phyloP scores from a whole-genome alignment of 176 grass and related monocot genomes.

The Lolium multiflorum region DNA sequence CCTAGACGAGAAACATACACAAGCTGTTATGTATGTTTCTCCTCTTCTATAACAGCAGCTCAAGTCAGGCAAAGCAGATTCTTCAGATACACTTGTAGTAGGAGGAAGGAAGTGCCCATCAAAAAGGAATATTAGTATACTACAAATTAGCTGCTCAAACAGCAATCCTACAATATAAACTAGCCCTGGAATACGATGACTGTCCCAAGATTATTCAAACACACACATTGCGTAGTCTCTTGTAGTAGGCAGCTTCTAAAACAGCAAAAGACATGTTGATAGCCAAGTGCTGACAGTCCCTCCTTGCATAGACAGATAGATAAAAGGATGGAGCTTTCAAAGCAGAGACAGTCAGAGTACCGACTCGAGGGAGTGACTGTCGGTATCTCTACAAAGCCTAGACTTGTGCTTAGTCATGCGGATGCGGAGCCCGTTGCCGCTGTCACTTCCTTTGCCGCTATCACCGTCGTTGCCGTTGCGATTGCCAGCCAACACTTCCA shows the following conservation, averaged over 20 bases:
- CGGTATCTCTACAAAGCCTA: neutral
- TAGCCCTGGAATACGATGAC: neutral
- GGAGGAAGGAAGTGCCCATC: too few species aligned
- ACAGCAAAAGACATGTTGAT: neutral
- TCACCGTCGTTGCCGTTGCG: neutral
- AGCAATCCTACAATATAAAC: neutral
- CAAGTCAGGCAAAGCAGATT: too few species aligned
- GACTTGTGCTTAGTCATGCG: constrained; percentile 10
- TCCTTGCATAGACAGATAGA: neutral
- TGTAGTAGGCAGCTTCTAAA: neutral
- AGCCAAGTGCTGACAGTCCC: neutral
- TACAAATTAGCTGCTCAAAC: too few species aligned
- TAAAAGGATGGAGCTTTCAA: neutral
- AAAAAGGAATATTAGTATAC: too few species aligned
- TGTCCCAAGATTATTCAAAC: neutral
- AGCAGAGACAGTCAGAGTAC: neutral
- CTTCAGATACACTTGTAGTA: too few species aligned
- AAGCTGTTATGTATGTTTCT: too few species aligned
- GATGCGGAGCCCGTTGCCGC: neutral
- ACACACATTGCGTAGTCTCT: neutral
- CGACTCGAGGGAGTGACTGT: neutral
- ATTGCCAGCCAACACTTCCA: neutral
- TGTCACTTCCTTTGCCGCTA: neutral
- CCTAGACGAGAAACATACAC: too few species aligned
- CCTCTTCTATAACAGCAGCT: too few species aligned